Evolutionary conservation across 495 filamentous ascomycete genomes (phyloP).

Genomic region (Hypoxylon lenormandii): DNA sequence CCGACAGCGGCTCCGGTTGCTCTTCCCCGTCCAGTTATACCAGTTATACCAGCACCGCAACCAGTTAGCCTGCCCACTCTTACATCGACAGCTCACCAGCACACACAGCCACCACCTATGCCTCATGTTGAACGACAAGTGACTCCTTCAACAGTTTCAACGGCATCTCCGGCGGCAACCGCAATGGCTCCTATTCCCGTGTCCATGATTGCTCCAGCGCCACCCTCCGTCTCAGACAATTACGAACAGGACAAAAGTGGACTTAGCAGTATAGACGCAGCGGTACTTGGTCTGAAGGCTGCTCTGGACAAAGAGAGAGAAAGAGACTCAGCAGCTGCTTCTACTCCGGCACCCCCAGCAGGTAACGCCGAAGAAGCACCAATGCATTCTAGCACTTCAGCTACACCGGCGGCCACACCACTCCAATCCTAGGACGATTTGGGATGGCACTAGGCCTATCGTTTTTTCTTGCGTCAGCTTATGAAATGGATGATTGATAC

Average conservation of each 20-base stretch:
- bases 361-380: slow-evolving; percentile 22
- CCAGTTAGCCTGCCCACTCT: slow-evolving; percentile 50
- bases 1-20: slow-evolving; percentile 7
- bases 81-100: slow-evolving; percentile 43
- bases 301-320: slow-evolving; percentile 45
- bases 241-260: slow-evolving; percentile 31
- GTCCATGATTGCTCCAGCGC: not conserved
- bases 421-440: slow-evolving; percentile 2
- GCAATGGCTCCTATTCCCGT: slow-evolving; percentile 3
- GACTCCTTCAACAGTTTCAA: slow-evolving; percentile 16
- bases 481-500: slow-evolving; percentile 48
- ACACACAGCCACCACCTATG: slow-evolving; percentile 26
- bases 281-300: slow-evolving; percentile 43
- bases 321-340: slow-evolving; percentile 35
- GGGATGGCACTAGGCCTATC: not conserved
- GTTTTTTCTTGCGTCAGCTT: slow-evolving; percentile 26
- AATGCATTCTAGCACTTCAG: slow-evolving; percentile 25
- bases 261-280: slow-evolving; percentile 46
- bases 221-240: slow-evolving; percentile 8
- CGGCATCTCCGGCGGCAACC: slow-evolving; percentile 18
- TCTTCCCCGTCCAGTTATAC: slow-evolving; percentile 46
- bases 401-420: slow-evolving; percentile 26
- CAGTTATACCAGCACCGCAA: slow-evolving; percentile 50
- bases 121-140: slow-evolving; percentile 21
- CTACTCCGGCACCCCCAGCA: slow-evolving; percentile 12